phyloP scores from a whole-genome alignment of 805 yeast genomes.

The Teunomyces funiuensis region DNA sequence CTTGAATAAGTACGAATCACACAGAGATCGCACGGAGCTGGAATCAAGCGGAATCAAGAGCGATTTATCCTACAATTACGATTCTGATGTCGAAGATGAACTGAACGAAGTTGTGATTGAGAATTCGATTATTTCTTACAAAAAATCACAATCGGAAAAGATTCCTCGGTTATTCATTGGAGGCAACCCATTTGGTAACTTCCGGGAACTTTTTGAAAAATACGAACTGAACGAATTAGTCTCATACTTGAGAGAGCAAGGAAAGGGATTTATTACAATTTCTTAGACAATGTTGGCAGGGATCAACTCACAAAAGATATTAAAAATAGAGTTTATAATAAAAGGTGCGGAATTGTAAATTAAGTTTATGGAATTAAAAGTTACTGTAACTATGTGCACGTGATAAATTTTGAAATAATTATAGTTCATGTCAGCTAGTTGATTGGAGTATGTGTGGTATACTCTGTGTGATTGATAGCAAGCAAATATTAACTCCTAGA shows the following conservation, averaged over 20 bases:
- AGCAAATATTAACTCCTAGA: constrained; percentile 11
- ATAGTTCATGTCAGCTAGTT: not conserved
- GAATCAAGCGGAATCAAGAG: constrained; percentile 5
- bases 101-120: constrained; percentile 10
- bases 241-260: constrained; percentile 23
- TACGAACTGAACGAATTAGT: constrained; percentile 20
- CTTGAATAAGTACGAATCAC: constrained; percentile 18
- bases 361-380: not conserved
- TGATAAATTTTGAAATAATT: not conserved
- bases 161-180: constrained; percentile 36
- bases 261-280: constrained; percentile 27
- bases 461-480: constrained; percentile 24
- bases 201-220: constrained; percentile 22
- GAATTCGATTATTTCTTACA: constrained; percentile 2
- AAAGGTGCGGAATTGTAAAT: not conserved
- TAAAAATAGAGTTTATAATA: too few species aligned
- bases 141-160: constrained; percentile 1
- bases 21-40: constrained; percentile 6
- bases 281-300: too few species aligned
- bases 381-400: not conserved
- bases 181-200: constrained; percentile 33
- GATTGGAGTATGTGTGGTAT: constrained; percentile 56
- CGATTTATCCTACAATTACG: constrained; percentile 6
- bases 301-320: too few species aligned
- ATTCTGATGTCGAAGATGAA: constrained; percentile 8